Conservation (phyloP, 148 eudicot species). For the Polygonum maritimum region DNA sequence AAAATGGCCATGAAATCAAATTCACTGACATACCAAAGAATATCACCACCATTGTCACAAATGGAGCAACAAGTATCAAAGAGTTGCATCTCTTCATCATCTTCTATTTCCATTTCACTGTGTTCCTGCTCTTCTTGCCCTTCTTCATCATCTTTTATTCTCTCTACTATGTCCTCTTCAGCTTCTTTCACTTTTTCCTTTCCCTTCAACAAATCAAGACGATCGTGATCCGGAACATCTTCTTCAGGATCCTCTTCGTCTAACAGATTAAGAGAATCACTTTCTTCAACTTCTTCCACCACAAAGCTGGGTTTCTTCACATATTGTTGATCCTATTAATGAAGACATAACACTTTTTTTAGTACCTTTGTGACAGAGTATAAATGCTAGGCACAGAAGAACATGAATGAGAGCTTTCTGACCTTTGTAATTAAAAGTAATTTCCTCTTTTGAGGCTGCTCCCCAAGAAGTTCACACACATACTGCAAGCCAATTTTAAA, state of each 20-base stretch:
- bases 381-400: background rate
- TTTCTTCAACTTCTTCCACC: background rate
- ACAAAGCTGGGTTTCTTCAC: background rate
- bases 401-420: background rate
- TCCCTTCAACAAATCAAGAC: background rate
- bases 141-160: background rate
- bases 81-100: conserved; percentile 19
- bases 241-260: conserved; percentile 2
- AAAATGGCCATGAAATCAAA: background rate
- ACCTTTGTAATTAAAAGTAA: conserved; percentile 21
- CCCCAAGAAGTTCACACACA: conserved; percentile 31
- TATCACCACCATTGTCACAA: conserved; percentile 81
- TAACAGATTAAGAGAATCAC: background rate
- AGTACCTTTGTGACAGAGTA: background rate
- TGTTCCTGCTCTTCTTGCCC: conserved; percentile 12
- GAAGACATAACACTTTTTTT: background rate
- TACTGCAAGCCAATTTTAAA: conserved; percentile 26
- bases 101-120: conserved; percentile 17
- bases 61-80: conserved; percentile 69
- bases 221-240: background rate
- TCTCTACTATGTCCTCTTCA: background rate
- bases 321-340: background rate
- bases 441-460: conserved; percentile 28
- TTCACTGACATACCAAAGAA: conserved; percentile 45
- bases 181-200: conserved; percentile 3